phyloP scores from a whole-genome alignment of 148 eudicot genomes.

The Persicaria maculosa region DNA sequence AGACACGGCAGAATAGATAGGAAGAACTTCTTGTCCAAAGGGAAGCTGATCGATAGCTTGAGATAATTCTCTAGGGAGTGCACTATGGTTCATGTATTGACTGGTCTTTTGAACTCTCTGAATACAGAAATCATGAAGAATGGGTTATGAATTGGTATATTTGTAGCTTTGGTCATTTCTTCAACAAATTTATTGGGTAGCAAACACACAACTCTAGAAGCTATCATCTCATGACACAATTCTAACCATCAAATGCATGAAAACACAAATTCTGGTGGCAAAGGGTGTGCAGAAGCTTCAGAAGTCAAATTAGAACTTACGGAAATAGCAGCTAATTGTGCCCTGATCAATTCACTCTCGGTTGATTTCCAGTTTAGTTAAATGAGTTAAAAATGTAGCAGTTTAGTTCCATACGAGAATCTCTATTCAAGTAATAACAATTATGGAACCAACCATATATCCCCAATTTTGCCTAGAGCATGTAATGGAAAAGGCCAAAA shows the following conservation, averaged over 20 bases:
- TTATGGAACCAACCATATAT: too few relatives aligned
- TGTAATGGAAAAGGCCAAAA: background rate
- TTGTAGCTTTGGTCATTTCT: background rate
- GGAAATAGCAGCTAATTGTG: background rate
- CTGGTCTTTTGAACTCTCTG: background rate
- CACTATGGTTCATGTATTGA: background rate
- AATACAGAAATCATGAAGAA: background rate
- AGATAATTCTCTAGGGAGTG: slow-evolving; percentile 2
- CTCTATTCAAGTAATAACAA: too few relatives aligned
- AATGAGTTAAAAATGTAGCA: too few relatives aligned
- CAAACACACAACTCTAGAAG: background rate
- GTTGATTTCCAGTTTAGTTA: too few relatives aligned
- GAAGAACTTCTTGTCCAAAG: slow-evolving; percentile 1
- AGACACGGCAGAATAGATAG: slow-evolving; percentile 9
- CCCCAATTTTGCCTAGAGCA: too few relatives aligned
- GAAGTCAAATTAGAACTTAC: background rate
- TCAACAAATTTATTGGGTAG: background rate
- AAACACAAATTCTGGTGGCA: background rate
- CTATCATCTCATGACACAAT: background rate
- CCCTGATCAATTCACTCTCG: background rate
- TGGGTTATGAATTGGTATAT: background rate
- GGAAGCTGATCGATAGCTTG: slow-evolving; percentile 8
- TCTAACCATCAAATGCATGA: background rate
- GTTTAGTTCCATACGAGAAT: too few relatives aligned
- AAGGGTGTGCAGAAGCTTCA: background rate